A percentile compares a stretch with the other conserved stretches of the same genome.
phyloP scores from a whole-genome alignment of 2,329 filamentous ascomycete genomes.

The Pseudocercospora cruenta region DNA sequence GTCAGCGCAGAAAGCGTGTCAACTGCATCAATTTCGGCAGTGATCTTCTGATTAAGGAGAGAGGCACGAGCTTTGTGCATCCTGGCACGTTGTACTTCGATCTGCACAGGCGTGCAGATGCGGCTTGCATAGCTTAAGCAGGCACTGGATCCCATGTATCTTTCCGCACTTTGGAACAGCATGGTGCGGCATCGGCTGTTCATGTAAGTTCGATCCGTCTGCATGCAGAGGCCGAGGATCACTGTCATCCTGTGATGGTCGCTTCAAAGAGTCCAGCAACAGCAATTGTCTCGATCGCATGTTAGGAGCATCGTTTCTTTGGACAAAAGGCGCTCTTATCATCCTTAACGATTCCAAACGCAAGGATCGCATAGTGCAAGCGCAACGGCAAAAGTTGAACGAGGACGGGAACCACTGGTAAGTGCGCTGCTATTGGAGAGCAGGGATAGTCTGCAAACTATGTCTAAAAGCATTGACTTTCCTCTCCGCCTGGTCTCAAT shows the following conservation, averaged over 20 bases:
- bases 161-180: slow-evolving; percentile 17
- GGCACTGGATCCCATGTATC: slow-evolving; percentile 15
- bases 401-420: slow-evolving; percentile 23
- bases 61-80: slow-evolving; percentile 19
- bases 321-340: neutral
- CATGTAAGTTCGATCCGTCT: slow-evolving; percentile 14
- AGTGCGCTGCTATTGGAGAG: slow-evolving; percentile 20
- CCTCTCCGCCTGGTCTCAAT: slow-evolving; percentile 10
- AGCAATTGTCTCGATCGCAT: slow-evolving; percentile 4
- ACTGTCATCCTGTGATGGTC: slow-evolving; percentile 3
- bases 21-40: slow-evolving; percentile 21
- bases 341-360: neutral
- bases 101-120: slow-evolving; percentile 18
- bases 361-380: slow-evolving; percentile 13
- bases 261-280: neutral
- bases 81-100: slow-evolving; percentile 24
- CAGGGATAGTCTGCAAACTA: slow-evolving; percentile 22
- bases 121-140: slow-evolving; percentile 18
- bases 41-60: slow-evolving; percentile 23
- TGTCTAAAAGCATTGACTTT: slow-evolving; percentile 17
- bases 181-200: slow-evolving; percentile 15
- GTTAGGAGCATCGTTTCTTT: slow-evolving; percentile 1
- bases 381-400: slow-evolving; percentile 16
- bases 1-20: neutral
- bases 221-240: slow-evolving; percentile 11